phyloP scores from a whole-genome alignment of 805 yeast species.

The Wickerhamiella brachini region DNA sequence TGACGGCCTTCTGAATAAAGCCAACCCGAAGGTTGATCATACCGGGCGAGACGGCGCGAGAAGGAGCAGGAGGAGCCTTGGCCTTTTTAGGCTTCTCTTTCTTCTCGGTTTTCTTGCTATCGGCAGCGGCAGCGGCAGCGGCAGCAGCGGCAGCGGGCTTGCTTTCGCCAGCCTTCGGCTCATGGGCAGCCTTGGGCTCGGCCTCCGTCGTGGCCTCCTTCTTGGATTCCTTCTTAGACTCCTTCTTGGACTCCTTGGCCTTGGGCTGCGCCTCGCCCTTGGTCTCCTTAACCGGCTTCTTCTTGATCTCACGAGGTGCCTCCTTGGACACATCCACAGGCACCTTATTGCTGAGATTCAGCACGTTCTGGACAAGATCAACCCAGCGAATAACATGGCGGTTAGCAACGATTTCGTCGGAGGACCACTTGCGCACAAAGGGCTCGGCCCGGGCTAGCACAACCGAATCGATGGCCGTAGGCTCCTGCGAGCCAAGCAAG shows the following conservation, averaged over 20 bases:
- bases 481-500: conserved; percentile 44
- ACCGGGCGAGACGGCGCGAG: conserved; percentile 38
- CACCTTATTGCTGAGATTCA: conserved; percentile 41
- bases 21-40: conserved; percentile 91
- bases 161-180: too few species aligned
- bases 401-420: conserved; percentile 43
- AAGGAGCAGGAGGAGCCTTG: conserved; percentile 38
- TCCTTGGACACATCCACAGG: conserved; percentile 44
- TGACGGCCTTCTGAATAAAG: conserved; percentile 86
- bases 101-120: conserved; percentile 19
- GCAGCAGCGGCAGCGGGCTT: conserved; percentile 24
- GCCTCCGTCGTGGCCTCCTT: background rate
- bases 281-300: conserved; percentile 18
- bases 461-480: conserved; percentile 56
- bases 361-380: conserved; percentile 66
- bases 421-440: conserved; percentile 40
- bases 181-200: conserved; percentile 8
- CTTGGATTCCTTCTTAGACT: conserved; percentile 21
- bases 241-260: conserved; percentile 25
- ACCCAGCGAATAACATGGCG: conserved; percentile 92
- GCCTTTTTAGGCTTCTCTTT: conserved; percentile 34
- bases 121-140: conserved; percentile 13
- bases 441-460: conserved; percentile 58
- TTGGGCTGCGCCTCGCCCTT: conserved; percentile 6
- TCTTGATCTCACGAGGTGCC: conserved; percentile 53